Conservation (phyloP, 331 rosid species). For the Pyrus hybrid region DNA sequence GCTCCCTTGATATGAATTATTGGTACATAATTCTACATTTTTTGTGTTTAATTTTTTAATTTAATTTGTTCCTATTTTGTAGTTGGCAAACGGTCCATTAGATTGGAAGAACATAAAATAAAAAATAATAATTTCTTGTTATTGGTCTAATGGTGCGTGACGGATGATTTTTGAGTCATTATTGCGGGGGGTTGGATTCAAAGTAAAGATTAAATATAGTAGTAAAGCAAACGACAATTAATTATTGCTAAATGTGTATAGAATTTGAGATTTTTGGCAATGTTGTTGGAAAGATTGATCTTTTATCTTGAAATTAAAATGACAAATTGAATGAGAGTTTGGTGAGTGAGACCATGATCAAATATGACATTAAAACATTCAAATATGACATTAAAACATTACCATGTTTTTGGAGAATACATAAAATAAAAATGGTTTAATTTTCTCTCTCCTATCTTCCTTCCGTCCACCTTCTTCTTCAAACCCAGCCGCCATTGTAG, state of each 20-base stretch:
- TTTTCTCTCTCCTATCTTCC: too few species aligned
- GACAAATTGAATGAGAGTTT: background rate
- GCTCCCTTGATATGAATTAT: background rate
- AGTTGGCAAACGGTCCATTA: background rate
- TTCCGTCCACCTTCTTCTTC: too few species aligned
- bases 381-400: too few species aligned
- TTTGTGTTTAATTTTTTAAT: background rate
- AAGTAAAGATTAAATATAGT: conserved; percentile 3
- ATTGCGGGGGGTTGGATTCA: background rate
- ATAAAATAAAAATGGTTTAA: too few species aligned
- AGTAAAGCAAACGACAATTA: background rate
- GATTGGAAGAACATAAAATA: background rate
- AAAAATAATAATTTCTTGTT: too few species aligned
- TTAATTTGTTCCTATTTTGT: background rate
- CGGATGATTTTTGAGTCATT: too few species aligned
- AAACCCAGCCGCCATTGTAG: too few species aligned
- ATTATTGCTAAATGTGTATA: background rate
- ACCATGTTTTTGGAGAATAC: too few species aligned
- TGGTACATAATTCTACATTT: background rate
- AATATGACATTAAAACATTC: too few species aligned
- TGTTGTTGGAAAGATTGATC: background rate
- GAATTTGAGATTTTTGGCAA: background rate
- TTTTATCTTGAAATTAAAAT: background rate
- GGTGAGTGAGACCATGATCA: background rate
- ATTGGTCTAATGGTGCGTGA: too few species aligned